Percentiles rank a stretch among this genome's conserved stretches.
Evolutionary conservation across 1,284 basidiomycete species (phyloP).

Genomic region (Rhodotorula sp.): DNA sequence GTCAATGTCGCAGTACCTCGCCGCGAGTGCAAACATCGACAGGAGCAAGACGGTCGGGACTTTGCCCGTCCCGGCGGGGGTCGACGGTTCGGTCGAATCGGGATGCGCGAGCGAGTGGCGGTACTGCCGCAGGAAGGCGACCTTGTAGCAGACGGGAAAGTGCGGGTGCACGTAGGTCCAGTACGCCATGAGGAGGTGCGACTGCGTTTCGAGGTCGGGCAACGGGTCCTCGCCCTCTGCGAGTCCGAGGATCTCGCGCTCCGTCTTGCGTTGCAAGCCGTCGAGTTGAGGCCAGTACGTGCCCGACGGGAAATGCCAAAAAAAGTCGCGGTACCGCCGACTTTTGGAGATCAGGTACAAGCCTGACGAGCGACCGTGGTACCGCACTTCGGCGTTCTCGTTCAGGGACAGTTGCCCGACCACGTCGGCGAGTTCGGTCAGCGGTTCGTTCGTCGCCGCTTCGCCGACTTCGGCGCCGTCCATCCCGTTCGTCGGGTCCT

Average conservation of each 20-base stretch:
- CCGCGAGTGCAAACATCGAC: conserved; percentile 71
- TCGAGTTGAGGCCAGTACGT: conserved; percentile 73
- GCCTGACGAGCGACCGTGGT: conserved; percentile 60
- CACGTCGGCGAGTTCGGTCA: conserved; percentile 61
- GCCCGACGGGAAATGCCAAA: conserved; percentile 75
- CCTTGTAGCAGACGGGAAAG: conserved; percentile 44
- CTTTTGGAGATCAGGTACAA: conserved; percentile 69
- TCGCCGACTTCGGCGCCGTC: conserved; percentile 2
- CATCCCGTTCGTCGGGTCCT: neutral
- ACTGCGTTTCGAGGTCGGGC: conserved; percentile 57
- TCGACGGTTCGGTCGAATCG: conserved; percentile 43
- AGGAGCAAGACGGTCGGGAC: conserved; percentile 68
- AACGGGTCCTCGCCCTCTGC: conserved; percentile 48
- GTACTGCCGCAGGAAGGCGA: conserved; percentile 63
- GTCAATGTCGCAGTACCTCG: conserved; percentile 59
- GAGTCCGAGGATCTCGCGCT: conserved; percentile 49
- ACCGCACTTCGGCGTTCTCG: conserved; percentile 70
- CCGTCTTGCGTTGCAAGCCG: conserved; percentile 46
- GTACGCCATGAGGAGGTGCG: conserved; percentile 69
- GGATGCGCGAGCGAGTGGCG: conserved; percentile 43
- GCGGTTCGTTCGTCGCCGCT: conserved; percentile 6
- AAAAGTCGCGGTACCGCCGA: conserved; percentile 68
- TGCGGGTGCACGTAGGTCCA: conserved; percentile 71
- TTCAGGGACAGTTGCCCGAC: conserved; percentile 79
- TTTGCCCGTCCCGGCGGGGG: conserved; percentile 42